Conservation (phyloP, 192 early-diverging fungal species). For the Coemansia sp. region DNA sequence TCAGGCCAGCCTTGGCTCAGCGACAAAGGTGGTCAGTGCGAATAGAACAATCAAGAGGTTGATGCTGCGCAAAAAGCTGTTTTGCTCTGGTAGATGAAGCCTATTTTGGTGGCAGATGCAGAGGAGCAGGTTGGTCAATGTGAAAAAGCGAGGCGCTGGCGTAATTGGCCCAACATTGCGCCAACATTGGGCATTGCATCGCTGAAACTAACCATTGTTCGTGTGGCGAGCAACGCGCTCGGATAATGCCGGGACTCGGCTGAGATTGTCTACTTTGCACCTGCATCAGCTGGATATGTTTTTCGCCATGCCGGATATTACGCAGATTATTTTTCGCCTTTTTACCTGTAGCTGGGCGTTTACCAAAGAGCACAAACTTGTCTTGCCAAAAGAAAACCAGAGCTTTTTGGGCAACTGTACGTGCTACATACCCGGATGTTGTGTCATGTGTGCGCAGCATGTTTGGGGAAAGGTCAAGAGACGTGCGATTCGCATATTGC, state of each 20-base stretch:
- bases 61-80: constrained; percentile 7
- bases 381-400: too few species aligned
- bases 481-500: not conserved
- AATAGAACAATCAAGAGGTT: constrained; percentile 22
- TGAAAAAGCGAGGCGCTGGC: constrained; percentile 8
- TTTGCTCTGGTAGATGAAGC: constrained; percentile 44
- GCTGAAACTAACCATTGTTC: too few species aligned
- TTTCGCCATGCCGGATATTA: too few species aligned
- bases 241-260: too few species aligned
- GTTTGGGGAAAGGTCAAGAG: constrained; percentile 1
- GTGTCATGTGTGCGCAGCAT: not conserved
- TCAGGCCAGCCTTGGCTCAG: constrained; percentile 60
- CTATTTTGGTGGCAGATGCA: constrained; percentile 47
- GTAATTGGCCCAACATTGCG: too few species aligned
- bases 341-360: too few species aligned
- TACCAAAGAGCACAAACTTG: too few species aligned
- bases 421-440: not conserved
- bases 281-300: too few species aligned
- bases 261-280: too few species aligned
- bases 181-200: too few species aligned
- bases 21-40: constrained; percentile 65
- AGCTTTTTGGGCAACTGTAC: not conserved
- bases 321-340: too few species aligned
- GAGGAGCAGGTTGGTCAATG: constrained; percentile 37
- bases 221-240: too few species aligned